A percentile compares a stretch with the other conserved stretches of the same genome.
phyloP scores from a whole-genome alignment of 2,329 filamentous ascomycete species.

The Xylariaceae sp. region DNA sequence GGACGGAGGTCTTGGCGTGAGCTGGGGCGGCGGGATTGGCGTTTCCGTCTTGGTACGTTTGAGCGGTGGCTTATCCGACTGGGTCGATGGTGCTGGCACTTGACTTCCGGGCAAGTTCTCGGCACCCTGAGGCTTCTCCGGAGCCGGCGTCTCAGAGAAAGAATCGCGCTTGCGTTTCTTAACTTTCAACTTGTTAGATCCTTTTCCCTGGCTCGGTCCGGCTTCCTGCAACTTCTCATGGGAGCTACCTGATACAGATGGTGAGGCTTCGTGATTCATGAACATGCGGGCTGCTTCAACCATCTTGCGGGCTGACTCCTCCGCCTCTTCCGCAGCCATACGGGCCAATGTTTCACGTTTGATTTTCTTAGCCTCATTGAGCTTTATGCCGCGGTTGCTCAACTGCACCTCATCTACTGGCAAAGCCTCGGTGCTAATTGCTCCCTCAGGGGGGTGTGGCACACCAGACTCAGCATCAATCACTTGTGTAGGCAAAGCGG shows the following conservation, averaged over 20 bases:
- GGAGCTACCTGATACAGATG: constrained; percentile 27
- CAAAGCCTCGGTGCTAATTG: constrained; percentile 52
- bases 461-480: constrained; percentile 48
- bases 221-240: constrained; percentile 32
- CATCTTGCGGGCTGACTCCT: constrained; percentile 52
- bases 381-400: constrained; percentile 69
- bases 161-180: constrained; percentile 46
- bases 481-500: constrained; percentile 37
- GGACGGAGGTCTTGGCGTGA: constrained; percentile 32
- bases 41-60: constrained; percentile 56
- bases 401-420: constrained; percentile 57
- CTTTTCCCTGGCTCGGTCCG: constrained; percentile 28
- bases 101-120: constrained; percentile 21
- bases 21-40: constrained; percentile 44
- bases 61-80: constrained; percentile 35
- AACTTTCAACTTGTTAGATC: constrained; percentile 26
- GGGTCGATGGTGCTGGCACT: constrained; percentile 14
- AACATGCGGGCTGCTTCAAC: constrained; percentile 44
- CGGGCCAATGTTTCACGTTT: constrained; percentile 62
- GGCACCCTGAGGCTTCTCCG: constrained; percentile 29
- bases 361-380: constrained; percentile 72
- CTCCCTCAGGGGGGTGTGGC: constrained; percentile 53
- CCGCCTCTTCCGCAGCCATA: constrained; percentile 57
- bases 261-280: constrained; percentile 34
- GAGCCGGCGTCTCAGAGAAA: constrained; percentile 29